Base-by-base conservation (phyloP, 2,329 filamentous ascomycete genomes). In the Phaeosphaeria sp. region DNA sequence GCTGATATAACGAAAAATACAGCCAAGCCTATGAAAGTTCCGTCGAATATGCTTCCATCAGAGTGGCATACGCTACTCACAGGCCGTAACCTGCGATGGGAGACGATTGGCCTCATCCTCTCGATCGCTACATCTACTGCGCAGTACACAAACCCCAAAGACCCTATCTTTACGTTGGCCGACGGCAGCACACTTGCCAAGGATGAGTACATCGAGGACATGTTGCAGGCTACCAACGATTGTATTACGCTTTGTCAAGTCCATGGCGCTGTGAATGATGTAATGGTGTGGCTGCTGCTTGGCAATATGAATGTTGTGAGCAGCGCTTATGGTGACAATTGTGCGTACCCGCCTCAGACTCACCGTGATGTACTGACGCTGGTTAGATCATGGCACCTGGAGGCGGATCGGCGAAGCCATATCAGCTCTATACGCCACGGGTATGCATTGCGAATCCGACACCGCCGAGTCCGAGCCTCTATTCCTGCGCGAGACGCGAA, bases 271-370 rank as follows among this genome's bases (percentile, higher is more conserved):
- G 73, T 76, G 4, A 77, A 75, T 40, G 74, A 77, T 46, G 66
- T 77, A 50, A 74, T 75, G 72, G 66, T 75, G 2, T 75, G 72
- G 65, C 61, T 75, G 7, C 53, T 75, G 1, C 75, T 74, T 49
- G 57, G 52, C 36, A 73, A 74, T 48, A 65, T 73, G 64, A 59
- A 74, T 33, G 61, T 75, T 5, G 66, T 67, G 13, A 73, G 72
- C 51, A 74, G 71, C 49, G 74, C 65, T 45, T 75, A 75, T 27
- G 74, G 74, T 42, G 73, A 75, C 30, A 77, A 75, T 27, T 73
- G 73, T 74, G 48, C 21, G 71, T 68, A 30, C 27, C 30, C 15
- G n/a, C 13, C 8, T 20, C 27, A 18, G 9, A n/a, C 24, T 11
- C n/a, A 30, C 9, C n/a, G 22, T 15, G n/a, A 24, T 33, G 5